Evolutionary conservation across 805 yeast species (phyloP).

Genomic region (Candida methanosorbosa): DNA sequence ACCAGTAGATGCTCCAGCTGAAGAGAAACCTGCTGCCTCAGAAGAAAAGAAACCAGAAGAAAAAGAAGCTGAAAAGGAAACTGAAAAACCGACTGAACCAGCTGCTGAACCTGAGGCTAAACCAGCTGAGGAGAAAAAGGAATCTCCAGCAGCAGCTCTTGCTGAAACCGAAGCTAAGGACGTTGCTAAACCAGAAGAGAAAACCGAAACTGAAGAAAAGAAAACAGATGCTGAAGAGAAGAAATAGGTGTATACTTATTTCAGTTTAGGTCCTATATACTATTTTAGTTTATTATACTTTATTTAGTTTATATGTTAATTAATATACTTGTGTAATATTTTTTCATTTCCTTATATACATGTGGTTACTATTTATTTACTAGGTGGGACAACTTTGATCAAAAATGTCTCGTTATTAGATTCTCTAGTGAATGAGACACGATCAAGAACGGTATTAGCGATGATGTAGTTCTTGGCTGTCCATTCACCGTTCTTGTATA

Average conservation of each 20-base stretch:
- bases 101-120: background rate
- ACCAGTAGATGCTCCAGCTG: background rate
- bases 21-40: background rate
- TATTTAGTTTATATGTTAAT: no score
- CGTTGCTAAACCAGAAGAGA: background rate
- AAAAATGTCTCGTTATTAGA: slow-evolving; percentile 18
- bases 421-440: slow-evolving; percentile 18
- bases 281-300: no score
- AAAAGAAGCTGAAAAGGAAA: background rate
- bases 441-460: slow-evolving; percentile 27
- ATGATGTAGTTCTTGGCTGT: slow-evolving; percentile 35
- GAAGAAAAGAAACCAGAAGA: background rate
- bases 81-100: background rate
- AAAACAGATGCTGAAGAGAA: no score
- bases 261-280: no score
- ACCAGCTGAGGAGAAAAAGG: background rate
- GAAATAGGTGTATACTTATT: no score
- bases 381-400: no score
- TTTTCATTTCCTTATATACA: background rate
- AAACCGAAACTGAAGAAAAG: background rate
- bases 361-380: no score
- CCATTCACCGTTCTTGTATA: slow-evolving; percentile 45
- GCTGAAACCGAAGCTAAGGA: background rate
- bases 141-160: background rate
- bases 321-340: no score